phyloP scores from a whole-genome alignment of 331 rosid genomes.

The Stylosanthes scabra region DNA sequence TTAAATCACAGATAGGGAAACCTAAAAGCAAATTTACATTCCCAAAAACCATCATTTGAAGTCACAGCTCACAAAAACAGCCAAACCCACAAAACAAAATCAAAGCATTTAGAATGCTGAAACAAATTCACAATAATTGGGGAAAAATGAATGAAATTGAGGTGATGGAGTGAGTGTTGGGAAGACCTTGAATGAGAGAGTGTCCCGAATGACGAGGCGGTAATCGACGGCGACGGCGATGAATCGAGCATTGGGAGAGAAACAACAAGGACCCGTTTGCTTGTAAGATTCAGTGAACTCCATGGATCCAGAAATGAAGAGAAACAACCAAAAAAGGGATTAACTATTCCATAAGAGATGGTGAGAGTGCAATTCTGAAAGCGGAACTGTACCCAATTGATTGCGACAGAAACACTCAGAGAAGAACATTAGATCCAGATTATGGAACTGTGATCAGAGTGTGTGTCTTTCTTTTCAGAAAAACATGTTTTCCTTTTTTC shows the following conservation, averaged over 20 bases:
- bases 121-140: neutral
- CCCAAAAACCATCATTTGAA: neutral
- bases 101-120: neutral
- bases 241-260: conserved; percentile 92
- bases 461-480: conserved; percentile 16
- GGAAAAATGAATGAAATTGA: no score
- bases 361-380: no score
- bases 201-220: conserved; percentile 95
- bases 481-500: no score
- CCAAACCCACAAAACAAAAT: neutral
- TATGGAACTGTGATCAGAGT: no score
- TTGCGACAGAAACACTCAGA: no score
- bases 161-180: neutral
- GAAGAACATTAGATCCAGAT: no score
- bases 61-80: conserved; percentile 11
- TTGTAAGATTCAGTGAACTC: conserved; percentile 96
- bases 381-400: no score
- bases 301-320: conserved; percentile 37
- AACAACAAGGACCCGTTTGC: conserved; percentile 91
- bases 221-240: conserved; percentile 94
- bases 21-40: neutral
- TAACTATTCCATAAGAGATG: no score
- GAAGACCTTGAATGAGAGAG: conserved; percentile 79
- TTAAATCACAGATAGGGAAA: no score
- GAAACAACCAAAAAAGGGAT: no score